A percentile compares a stretch with the other conserved stretches of the same genome.
Evolutionary conservation across 768 basidiomycete species (phyloP).

Genomic region (Omphalotus guepiniiformis): DNA sequence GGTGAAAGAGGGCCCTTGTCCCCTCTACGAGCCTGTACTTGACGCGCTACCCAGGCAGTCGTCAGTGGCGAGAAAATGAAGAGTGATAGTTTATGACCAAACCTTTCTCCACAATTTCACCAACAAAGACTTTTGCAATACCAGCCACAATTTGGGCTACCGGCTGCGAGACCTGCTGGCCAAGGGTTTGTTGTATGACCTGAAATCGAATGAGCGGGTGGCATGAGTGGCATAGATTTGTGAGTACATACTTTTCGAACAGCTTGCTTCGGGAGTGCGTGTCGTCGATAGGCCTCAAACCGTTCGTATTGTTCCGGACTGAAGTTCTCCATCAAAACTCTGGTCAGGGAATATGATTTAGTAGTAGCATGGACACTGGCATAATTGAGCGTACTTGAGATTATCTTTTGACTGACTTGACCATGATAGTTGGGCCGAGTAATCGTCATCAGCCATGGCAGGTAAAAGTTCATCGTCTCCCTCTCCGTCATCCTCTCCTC

Average conservation of each 20-base stretch:
- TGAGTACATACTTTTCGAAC: slow-evolving; percentile 61
- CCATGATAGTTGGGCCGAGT: slow-evolving; percentile 78
- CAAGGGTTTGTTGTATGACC: slow-evolving; percentile 80
- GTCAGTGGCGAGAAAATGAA: slow-evolving; percentile 2
- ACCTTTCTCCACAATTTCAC: slow-evolving; percentile 91
- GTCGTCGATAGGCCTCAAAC: slow-evolving; percentile 83
- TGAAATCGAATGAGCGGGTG: slow-evolving; percentile 21
- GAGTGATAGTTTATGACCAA: neutral
- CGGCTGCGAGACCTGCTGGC: slow-evolving; percentile 80
- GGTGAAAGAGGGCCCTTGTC: slow-evolving; percentile 81
- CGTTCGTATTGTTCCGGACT: slow-evolving; percentile 80
- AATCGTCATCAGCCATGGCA: slow-evolving; percentile 87
- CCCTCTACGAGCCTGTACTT: slow-evolving; percentile 65
- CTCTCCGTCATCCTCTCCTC: slow-evolving; percentile 53
- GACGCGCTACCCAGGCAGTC: slow-evolving; percentile 49
- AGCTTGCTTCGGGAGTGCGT: slow-evolving; percentile 78
- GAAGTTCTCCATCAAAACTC: slow-evolving; percentile 88
- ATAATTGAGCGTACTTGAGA: slow-evolving; percentile 52
- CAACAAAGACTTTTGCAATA: slow-evolving; percentile 88
- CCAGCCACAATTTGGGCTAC: slow-evolving; percentile 89
- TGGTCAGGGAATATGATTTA: slow-evolving; percentile 21
- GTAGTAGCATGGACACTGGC: neutral
- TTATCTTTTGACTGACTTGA: slow-evolving; percentile 89
- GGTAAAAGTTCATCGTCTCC: slow-evolving; percentile 77
- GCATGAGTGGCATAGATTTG: neutral